Conservation (phyloP, 306 rosid species). For the Carpinus fangiana region DNA sequence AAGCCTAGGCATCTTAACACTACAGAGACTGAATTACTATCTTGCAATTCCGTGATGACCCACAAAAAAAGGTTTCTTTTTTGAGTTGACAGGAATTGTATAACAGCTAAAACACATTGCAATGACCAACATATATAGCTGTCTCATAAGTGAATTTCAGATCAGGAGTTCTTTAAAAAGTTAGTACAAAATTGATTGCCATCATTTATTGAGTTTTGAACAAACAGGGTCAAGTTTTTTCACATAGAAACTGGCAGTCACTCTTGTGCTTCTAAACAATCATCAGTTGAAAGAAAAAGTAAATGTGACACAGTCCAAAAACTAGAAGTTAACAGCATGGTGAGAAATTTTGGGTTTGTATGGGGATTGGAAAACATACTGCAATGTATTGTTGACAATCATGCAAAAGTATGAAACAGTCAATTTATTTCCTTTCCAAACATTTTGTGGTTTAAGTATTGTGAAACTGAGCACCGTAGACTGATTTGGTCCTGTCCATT, state of each 20-base stretch:
- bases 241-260: background rate
- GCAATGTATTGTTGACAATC: background rate
- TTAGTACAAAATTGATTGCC: background rate
- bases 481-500: slow-evolving; percentile 3
- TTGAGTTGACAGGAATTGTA: background rate
- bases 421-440: background rate
- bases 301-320: background rate
- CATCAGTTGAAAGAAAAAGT: background rate
- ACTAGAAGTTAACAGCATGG: background rate
- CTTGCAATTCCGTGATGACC: background rate
- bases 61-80: background rate
- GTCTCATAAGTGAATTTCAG: background rate
- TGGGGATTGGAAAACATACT: background rate
- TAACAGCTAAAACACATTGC: background rate
- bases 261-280: background rate
- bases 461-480: slow-evolving; percentile 6
- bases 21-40: background rate
- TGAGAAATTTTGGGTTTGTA: background rate
- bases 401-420: background rate
- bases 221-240: background rate
- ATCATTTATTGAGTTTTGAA: background rate
- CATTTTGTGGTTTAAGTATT: background rate
- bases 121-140: background rate
- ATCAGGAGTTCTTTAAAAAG: background rate
- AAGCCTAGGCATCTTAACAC: background rate